A percentile compares a stretch with the other conserved stretches of the same genome.
Evolutionary conservation across 176 grass and related monocot species (phyloP).

Genomic region (maize (Zea mays)): Zm-B73-REFERENCE-NAM-5.0 NC_050099.1:151258501-151259000

Average conservation of each 20-base stretch:
- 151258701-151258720: not conserved
- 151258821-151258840: too few species aligned
- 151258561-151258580: constrained; percentile 28
- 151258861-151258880: too few species aligned
- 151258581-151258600: constrained; percentile 32
- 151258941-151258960: not conserved
- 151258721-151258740: constrained; percentile 28
- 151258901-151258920: too few species aligned
- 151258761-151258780: too few species aligned
- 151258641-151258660: not conserved
- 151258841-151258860: too few species aligned
- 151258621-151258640: constrained; percentile 11
- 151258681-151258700: not conserved
- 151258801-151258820: too few species aligned
- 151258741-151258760: not conserved
- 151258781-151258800: too few species aligned
- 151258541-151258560: constrained; percentile 27
- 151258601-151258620: constrained; percentile 37
- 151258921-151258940: constrained; percentile 5
- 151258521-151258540: constrained; percentile 29
- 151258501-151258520: constrained; percentile 3
- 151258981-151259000: constrained; percentile 15
- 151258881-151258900: too few species aligned
- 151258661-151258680: constrained; percentile 26
- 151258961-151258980: constrained; percentile 22